phyloP scores from a whole-genome alignment of 192 early-diverging fungal species.

The Allomyces javanicus region DNA sequence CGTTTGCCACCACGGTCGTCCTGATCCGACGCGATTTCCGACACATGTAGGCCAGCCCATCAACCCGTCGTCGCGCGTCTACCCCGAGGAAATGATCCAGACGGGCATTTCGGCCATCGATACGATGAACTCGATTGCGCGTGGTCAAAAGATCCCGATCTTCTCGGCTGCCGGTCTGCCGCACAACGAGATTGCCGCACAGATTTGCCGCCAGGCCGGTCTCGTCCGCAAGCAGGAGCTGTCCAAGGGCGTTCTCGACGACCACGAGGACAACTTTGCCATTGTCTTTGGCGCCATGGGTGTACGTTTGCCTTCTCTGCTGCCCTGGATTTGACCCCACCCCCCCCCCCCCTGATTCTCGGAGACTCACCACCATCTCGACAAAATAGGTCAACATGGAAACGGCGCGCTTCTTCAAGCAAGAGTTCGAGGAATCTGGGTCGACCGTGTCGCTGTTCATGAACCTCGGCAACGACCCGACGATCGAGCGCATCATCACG shows the following conservation, averaged over 20 bases:
- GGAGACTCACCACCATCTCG: not conserved
- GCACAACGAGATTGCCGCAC: conserved; percentile 99
- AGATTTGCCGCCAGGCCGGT: conserved; percentile 97
- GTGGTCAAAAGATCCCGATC: conserved; percentile 99
- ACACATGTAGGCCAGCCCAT: conserved; percentile 58
- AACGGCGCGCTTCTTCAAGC: conserved; percentile 97
- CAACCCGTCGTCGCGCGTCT: conserved; percentile 97
- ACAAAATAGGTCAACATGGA: conserved; percentile 72
- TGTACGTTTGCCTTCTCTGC: conserved; percentile 10
- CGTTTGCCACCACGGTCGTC: not conserved
- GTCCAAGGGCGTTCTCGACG: conserved; percentile 84
- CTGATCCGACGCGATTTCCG: no score
- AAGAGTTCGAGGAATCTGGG: conserved; percentile 99
- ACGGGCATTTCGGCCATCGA: conserved; percentile 98
- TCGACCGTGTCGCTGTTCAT: conserved; percentile 96
- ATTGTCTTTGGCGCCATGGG: conserved; percentile 99
- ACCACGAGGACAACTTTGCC: conserved; percentile 96
- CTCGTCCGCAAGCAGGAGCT: conserved; percentile 69
- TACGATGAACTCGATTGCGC: conserved; percentile 99
- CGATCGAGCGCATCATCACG: conserved; percentile 99
- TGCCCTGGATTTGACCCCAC: no score
- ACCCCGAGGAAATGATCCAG: conserved; percentile 99
- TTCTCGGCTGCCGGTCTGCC: conserved; percentile 97
- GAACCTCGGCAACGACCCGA: conserved; percentile 98
- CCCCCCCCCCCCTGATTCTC: no score